Conservation (phyloP, 192 early-diverging fungal species). For the Coemansia sp. region DNA sequence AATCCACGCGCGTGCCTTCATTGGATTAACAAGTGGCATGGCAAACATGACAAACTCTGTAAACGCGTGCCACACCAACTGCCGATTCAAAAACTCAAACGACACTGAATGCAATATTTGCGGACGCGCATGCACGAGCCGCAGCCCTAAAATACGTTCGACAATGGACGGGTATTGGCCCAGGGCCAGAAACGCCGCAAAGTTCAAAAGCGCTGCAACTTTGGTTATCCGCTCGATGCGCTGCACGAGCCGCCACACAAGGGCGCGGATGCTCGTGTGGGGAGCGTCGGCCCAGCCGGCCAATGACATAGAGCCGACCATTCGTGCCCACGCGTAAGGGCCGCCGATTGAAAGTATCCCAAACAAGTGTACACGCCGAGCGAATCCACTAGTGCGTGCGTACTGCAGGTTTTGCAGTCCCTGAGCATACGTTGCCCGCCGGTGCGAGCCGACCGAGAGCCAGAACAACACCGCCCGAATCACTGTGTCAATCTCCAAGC, state of each 20-base stretch:
- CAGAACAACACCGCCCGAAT: constrained; percentile 71
- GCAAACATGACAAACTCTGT: constrained; percentile 89
- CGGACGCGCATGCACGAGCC: constrained; percentile 76
- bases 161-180: constrained; percentile 80
- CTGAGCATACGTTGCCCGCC: constrained; percentile 77
- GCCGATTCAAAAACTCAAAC: constrained; percentile 92
- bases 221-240: constrained; percentile 63
- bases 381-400: constrained; percentile 55
- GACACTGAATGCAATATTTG: constrained; percentile 76
- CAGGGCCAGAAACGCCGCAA: constrained; percentile 78
- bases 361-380: constrained; percentile 18
- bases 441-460: constrained; percentile 67
- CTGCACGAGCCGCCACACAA: constrained; percentile 59
- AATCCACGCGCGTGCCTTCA: constrained; percentile 36
- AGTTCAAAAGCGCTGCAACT: constrained; percentile 71
- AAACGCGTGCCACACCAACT: constrained; percentile 92
- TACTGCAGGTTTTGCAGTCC: constrained; percentile 84
- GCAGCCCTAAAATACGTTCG: constrained; percentile 79
- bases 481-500: constrained; percentile 69
- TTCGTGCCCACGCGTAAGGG: constrained; percentile 66
- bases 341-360: constrained; percentile 70
- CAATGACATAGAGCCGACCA: constrained; percentile 60
- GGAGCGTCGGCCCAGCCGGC: constrained; percentile 74
- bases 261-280: constrained; percentile 54
- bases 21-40: constrained; percentile 73